Base-by-base conservation (phyloP, 1,139 yeast species). In the Nakaseomyces sp. region DNA sequence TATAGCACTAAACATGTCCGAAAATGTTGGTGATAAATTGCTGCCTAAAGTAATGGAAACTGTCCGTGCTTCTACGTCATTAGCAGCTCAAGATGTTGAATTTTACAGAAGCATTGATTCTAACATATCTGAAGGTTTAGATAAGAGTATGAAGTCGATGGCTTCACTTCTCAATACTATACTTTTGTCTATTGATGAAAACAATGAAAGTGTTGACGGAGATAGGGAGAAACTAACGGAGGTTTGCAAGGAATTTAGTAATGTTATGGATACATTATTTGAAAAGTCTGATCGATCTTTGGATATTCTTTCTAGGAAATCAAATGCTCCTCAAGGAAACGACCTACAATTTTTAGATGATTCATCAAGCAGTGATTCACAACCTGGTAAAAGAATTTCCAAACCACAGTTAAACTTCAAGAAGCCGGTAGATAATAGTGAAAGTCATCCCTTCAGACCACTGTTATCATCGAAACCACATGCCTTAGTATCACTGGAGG, bases 41-140 rank as follows among this genome's bases (percentile, higher is more conserved):
- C 45, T 58, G 8, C 37, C 81, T 2, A 64, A 66, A 46, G 70
- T 76, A 3, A 70, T 76, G 42, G 70, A 70, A 20, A 70, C 82
- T 1, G 78, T 87, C 30, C 71, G 95, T 50, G 74, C 85, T 1
- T 77, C 96, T 0, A 69, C 82, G 5, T 77, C 84, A 2, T 66
- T 91, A 38, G 83, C 88, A 2, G 77, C 87, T 0, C 87, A 85
- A 51, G 98, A 91, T 66, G 74, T 88, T 20, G 74, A 73, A 37
- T 91, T 89, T 56, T 77, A 79, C 64, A 73, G 73, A 44, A 76
- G 88, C 38, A 62, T 88, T n/a, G 94, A 87, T 56, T 56, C 69
- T 2, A 58, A 63, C 0, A 60, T 84, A 24, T 67, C 74, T 5
- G 47, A 54, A 1, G 60, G 71, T 16, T 67, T 79, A 19, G 72